Percentiles rank a stretch among this genome's conserved stretches.
phyloP scores from a whole-genome alignment of 108 stramenopile genomes.

The Phaeodactylum tricornutum region DNA sequence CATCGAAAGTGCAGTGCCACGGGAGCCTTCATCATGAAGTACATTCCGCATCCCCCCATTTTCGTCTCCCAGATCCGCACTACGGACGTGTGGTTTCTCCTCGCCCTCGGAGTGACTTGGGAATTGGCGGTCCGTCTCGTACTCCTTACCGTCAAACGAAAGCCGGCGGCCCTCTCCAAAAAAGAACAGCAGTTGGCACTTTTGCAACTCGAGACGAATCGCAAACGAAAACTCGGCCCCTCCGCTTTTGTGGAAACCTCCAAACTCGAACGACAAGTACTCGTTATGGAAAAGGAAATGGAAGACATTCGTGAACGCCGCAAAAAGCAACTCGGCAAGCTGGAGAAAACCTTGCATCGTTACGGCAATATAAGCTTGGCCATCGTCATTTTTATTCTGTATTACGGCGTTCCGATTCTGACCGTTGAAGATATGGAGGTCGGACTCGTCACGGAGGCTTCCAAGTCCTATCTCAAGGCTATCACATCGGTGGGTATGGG shows the following conservation, averaged over 20 bases:
- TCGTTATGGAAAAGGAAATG: conserved; percentile 57
- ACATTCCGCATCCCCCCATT: conserved; percentile 43
- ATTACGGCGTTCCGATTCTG: conserved; percentile 64
- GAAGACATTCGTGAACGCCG: conserved; percentile 20
- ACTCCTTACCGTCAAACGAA: conserved; percentile 23
- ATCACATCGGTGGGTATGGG: conserved; percentile 63
- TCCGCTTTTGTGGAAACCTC: conserved; percentile 75
- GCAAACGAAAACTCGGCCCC: conserved; percentile 48
- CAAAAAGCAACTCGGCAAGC: conserved; percentile 14
- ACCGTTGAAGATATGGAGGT: conserved; percentile 2
- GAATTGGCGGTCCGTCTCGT: conserved; percentile 33
- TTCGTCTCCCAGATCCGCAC: conserved; percentile 23
- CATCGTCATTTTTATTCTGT: conserved; percentile 34
- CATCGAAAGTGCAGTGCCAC: no score
- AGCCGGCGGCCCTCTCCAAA: conserved; percentile 29
- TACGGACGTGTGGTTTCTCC: conserved; percentile 49
- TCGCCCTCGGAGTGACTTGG: conserved; percentile 38
- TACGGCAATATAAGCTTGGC: conserved; percentile 20
- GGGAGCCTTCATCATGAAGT: conserved; percentile 21
- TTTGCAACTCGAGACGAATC: conserved; percentile 39
- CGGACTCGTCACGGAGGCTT: background rate
- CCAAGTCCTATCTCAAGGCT: conserved; percentile 25
- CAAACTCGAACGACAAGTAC: conserved; percentile 64
- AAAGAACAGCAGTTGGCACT: conserved; percentile 29
- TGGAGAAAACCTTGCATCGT: conserved; percentile 28